phyloP scores from a whole-genome alignment of 352 stramenopile genomes.

The Phytophthora macrochlamydospora region DNA sequence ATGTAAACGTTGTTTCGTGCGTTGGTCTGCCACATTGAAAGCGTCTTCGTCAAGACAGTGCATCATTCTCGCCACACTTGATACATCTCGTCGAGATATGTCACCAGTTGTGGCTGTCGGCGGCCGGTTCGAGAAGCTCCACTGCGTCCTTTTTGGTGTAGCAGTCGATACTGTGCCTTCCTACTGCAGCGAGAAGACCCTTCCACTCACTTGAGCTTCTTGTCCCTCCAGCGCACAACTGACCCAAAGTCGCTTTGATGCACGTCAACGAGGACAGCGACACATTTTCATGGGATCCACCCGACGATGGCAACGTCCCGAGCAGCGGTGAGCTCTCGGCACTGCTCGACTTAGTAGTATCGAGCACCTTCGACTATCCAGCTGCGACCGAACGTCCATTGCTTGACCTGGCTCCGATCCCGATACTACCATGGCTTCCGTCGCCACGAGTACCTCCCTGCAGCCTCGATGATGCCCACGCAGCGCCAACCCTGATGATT shows the following conservation, averaged over 20 bases:
- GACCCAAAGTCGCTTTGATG: conserved; percentile 18
- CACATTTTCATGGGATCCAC: not conserved
- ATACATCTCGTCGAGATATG: conserved; percentile 20
- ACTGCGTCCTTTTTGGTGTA: not conserved
- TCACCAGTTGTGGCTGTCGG: conserved; percentile 12
- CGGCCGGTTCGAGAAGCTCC: not conserved
- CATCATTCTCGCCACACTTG: not conserved
- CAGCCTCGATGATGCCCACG: not conserved
- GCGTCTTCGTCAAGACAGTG: not conserved
- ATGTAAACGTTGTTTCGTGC: too few species aligned
- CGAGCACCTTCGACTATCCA: conserved; percentile 1
- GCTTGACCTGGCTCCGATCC: too few species aligned
- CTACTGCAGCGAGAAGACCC: not conserved
- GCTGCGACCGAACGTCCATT: conserved; percentile 1
- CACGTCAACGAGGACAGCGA: conserved; percentile 14
- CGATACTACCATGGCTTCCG: not conserved
- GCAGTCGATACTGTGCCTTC: not conserved
- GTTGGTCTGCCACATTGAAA: too few species aligned
- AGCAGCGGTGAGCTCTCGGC: conserved; percentile 15
- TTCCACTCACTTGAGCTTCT: conserved; percentile 35
- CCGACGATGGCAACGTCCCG: not conserved
- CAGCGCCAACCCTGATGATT: too few species aligned
- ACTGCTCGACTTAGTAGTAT: conserved; percentile 36
- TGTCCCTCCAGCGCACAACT: conserved; percentile 16
- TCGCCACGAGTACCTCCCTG: not conserved